Percentiles rank a stretch among this genome's conserved stretches.
Conservation (phyloP, 2,329 filamentous ascomycete species). For the Clathrospora elynae region DNA sequence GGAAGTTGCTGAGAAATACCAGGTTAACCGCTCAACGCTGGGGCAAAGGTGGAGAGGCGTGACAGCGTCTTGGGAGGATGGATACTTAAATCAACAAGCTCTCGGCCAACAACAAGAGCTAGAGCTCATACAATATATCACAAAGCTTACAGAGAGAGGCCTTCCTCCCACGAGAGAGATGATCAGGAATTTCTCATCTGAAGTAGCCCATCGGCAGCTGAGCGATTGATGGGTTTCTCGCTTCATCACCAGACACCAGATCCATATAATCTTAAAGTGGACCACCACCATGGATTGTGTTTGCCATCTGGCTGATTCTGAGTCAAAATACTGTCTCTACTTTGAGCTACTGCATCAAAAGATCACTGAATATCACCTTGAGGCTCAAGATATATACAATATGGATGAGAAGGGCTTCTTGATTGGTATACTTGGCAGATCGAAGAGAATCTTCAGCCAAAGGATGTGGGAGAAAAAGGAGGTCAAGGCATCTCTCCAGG, state of each 20-base stretch:
- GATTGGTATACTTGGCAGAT: slow-evolving; percentile 7
- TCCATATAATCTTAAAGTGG: slow-evolving; percentile 9
- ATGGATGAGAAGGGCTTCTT: slow-evolving; percentile 16
- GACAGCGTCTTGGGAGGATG: no score
- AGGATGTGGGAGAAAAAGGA: neutral
- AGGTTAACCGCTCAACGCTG: no score
- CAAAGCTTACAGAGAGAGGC: neutral
- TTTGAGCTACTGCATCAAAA: slow-evolving; percentile 14
- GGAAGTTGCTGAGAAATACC: neutral
- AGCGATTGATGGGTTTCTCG: slow-evolving; percentile 15
- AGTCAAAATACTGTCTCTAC: slow-evolving; percentile 9
- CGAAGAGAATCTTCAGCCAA: slow-evolving; percentile 11
- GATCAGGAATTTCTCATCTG: slow-evolving; percentile 3
- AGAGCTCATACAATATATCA: neutral
- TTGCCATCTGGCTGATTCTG: slow-evolving; percentile 11
- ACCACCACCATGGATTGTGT: slow-evolving; percentile 5
- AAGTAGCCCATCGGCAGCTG: slow-evolving; percentile 2
- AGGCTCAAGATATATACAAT: slow-evolving; percentile 14
- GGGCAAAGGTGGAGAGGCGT: no score
- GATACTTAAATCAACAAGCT: neutral
- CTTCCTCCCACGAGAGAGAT: neutral
- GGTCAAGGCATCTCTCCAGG: slow-evolving; percentile 8
- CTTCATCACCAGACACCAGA: slow-evolving; percentile 6
- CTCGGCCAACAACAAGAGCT: neutral
- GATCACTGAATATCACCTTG: slow-evolving; percentile 14